Evolutionary conservation across 371 early-diverging fungal genomes (phyloP), one percentile per base, ranked within the genome.

Genomic region (Mortierella sp.): DNA sequence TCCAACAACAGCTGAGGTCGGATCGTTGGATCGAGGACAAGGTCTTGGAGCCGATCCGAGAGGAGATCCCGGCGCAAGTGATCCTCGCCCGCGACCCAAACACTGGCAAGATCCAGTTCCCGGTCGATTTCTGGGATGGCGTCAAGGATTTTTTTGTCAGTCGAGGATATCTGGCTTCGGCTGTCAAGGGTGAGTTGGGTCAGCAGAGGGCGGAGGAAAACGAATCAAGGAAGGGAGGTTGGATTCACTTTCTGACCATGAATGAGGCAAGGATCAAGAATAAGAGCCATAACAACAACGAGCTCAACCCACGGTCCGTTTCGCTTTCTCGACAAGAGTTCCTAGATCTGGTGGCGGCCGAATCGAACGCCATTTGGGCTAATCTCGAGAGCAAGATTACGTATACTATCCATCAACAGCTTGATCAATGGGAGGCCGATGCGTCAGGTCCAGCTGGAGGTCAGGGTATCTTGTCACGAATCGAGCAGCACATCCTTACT

Each of bases 21-120:
- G 63, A 47, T 7, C 31, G 43, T 14, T 79, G 79, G 79, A 58
- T 74, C n/a, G 74, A 77, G 26, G 10, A 70, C 29, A 50, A 55
- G 11, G 19, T 73, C 26, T 14, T 77, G 48, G 44, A 71, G 50
- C 16, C 43, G 2, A 37, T 77, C 1, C 37, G 58, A 2, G 43
- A 64, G 3, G 72, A 72, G 50, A 44, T 77, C 14, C 77, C 77
- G 10, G 29, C 41, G 50, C 63, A 72, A 43, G 22, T 68, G 24
- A 68, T 71, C 2, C 10, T 77, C 6, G 19, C 64, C 11, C 43
- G 63, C 10, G 72, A 77, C n/a, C 64, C 71, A 8, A 24, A 1
- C n/a, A 67, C 74, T 1, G 71, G 74, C 2, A 24, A 58, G 9
- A 40, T 66, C n/a, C 44, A 13, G 11, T 24, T 79, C 22, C 74